Evolutionary conservation across 2,329 filamentous ascomycete genomes (phyloP), one percentile per base, ranked within the genome.

Genomic region (Aspergillus pseudoglaucus): DNA sequence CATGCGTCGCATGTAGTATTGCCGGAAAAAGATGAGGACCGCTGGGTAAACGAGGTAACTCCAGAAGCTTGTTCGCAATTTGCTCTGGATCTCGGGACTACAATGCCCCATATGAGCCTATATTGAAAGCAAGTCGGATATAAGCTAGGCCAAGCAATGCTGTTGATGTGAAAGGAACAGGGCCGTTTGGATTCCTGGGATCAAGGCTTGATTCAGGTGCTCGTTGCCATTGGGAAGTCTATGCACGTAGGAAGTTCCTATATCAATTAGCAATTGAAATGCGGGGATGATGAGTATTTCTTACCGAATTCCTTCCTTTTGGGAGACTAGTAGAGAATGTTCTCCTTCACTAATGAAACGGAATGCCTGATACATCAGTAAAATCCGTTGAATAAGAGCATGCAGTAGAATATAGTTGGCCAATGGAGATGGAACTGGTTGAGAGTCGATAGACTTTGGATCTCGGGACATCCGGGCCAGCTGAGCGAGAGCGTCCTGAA

Each of bases 371-470:
- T 85, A 84, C 20, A 84, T 65, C 27, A 87, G 72, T 57, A 83
- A 85, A 9, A 87, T 81, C 50, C 85, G 83, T 56, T 87, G 84
- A 10, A 86, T 76, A n/a, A 88, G 60, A 2, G 82, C 83, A 56
- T 87, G 83, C 6, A 87, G 82, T 38, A 87, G 70, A 4, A 85
- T 75, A 53, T 87, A 85, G 56, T 83, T 83, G 18, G 3, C 83
- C 82, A 14, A 83, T 64, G 0, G 80, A 76, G 47, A 60, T 49
- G 51, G 57, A 37, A 51, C 52, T 27, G 14, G 50, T 42, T 48
- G 45, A 3, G 47, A 37, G 8, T 32, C n/a, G 39, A 14, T 4
- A 18, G 20, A 20, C 17, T 23, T n/a, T 35, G 33, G 15, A n/a
- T 35, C 33, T 9, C 14, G 14, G 15, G 33, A 35, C 9, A n/a